Base-by-base conservation (phyloP, 352 stramenopile species). In the Blastocystis sp. region DNA sequence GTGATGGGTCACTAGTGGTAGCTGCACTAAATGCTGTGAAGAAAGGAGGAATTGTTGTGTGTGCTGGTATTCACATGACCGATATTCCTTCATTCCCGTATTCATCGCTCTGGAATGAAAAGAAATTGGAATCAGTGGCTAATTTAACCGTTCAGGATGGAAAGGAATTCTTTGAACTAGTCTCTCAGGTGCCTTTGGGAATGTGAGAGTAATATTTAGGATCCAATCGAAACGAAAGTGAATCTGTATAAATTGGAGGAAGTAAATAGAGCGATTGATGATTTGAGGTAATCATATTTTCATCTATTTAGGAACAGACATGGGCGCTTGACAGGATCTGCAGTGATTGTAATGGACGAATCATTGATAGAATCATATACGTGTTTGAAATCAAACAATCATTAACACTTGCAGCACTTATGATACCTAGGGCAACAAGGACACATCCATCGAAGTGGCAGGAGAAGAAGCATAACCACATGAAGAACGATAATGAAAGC, bases 31-130 rank as follows among this genome's bases (percentile, higher is more conserved):
- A 76, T 17, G 77, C 77, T 4, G 54, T 88, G 7, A 79, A 78
- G 59, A 88, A 88, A 42, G 77, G 77, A 33, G 77, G 77, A 19
- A 77, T 59, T 24, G 77, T 88, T n/a, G 40, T 88, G 33, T 88
- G 77, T 42, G 77, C 77, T 81, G 77, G 77, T 19, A 88, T 88
- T 35, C 56, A 88, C 40, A 88, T 88, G 77, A 88, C 30, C 3
- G 48, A 68, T 30, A 88, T 88, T 48, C 77, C 77, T 17, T 88
- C 77, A 15, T 88, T 88, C 22, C n/a, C 51, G 0, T 88, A 88
- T 33, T 33, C 73, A 7, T n/a, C 24, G 11, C 33, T 88, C 30
- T 88, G 77, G 77, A 88, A 77, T 19, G 77, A 88, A n/a, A 73
- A 77, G 56, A 42, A 33, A 3, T 17, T 88, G 24, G 77, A 88